phyloP scores from a whole-genome alignment of 208 protist species.

The Crithidia acanthocephali region DNA sequence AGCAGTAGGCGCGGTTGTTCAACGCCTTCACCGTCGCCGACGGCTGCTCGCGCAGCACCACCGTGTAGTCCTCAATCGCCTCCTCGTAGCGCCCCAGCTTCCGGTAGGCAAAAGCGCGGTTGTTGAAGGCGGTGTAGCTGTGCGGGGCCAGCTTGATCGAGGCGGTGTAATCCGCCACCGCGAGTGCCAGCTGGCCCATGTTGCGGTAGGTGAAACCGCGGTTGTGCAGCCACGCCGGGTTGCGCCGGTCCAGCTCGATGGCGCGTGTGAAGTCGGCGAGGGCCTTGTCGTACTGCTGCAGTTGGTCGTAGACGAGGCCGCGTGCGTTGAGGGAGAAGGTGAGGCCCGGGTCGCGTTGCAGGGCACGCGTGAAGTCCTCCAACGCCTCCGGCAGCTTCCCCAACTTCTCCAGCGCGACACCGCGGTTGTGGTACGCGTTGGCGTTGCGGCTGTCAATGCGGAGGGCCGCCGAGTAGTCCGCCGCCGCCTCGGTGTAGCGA shows the following conservation, averaged over 20 bases:
- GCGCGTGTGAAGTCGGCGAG: constrained; percentile 66
- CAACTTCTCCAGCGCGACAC: constrained; percentile 72
- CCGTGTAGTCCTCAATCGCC: constrained; percentile 58
- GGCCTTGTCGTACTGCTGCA: constrained; percentile 62
- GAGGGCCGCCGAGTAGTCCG: constrained; percentile 78
- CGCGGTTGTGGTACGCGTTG: constrained; percentile 91
- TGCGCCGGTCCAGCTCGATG: constrained; percentile 63
- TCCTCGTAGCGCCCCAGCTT: constrained; percentile 75
- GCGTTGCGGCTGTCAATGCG: constrained; percentile 65
- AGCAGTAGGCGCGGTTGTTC: constrained; percentile 86
- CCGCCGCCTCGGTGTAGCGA: constrained; percentile 63
- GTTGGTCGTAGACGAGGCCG: constrained; percentile 71
- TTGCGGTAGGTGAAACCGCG: constrained; percentile 74
- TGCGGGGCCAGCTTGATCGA: constrained; percentile 48
- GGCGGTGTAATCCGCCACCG: constrained; percentile 75
- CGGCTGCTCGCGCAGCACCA: constrained; percentile 39
- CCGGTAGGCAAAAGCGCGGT: constrained; percentile 69
- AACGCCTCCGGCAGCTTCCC: constrained; percentile 63
- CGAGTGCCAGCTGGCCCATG: constrained; percentile 57
- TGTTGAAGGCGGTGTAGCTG: constrained; percentile 42
- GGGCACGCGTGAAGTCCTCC: constrained; percentile 75
- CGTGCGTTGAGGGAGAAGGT: constrained; percentile 81
- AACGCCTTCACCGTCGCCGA: constrained; percentile 49
- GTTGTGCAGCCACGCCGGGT: constrained; percentile 75
- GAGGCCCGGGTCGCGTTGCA: constrained; percentile 58